Base-by-base conservation (phyloP, 129 eudicot genomes). In the Artemisia tridentata region DNA sequence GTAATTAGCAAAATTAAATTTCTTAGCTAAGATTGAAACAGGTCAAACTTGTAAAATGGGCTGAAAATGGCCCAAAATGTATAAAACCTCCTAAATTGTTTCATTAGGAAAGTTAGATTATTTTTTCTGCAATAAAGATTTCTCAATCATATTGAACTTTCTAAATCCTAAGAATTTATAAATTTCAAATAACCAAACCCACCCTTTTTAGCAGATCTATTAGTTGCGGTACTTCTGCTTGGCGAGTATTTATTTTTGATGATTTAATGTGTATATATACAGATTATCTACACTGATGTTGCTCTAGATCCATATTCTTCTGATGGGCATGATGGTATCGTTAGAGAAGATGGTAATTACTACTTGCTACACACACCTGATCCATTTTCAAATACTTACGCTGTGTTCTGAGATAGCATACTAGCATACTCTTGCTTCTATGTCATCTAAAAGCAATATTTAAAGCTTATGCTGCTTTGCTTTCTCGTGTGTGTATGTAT, bases 301-400 rank as follows among this genome's bases (percentile, higher is more conserved):
- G 99, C 99, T 72, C 75, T 95, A 52, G 99, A 95, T 81, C 99
- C 99, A 10, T 95, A 95, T 81, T 95, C 99, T 67, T 95, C 99
- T 9, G 99, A 95, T 75, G 99, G 99, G 31, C 99, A 90, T 79
- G 97, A 95, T 81, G 99, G 99, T 67, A 95, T 95, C 73, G 99
- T 95, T 57, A 88, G 99, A 87, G 99, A 95, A 90, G 99, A 95
- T 68, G 97, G 97, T 95, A 88, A 68, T 50, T 73, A 4, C 73
- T 9, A 16, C 77, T 51, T 52, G 25, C 66, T 50, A 43, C 60
- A 29, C 48, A 52, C 23, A 45, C 50, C 53, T 53, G 1, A 38
- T 11, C 18, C 52, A 27, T 34, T 29, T 54, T 17, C 8, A 51
- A 23, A 2, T 53, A 11, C 65, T 38, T 17, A 43, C 18, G 45